A percentile compares a stretch with the other conserved stretches of the same genome.
These are phyloP conservation scores for Verticillium tricorpus DNA, from an alignment of 2,329 filamentous ascomycete species.

Conservation along the genomic window DNA sequence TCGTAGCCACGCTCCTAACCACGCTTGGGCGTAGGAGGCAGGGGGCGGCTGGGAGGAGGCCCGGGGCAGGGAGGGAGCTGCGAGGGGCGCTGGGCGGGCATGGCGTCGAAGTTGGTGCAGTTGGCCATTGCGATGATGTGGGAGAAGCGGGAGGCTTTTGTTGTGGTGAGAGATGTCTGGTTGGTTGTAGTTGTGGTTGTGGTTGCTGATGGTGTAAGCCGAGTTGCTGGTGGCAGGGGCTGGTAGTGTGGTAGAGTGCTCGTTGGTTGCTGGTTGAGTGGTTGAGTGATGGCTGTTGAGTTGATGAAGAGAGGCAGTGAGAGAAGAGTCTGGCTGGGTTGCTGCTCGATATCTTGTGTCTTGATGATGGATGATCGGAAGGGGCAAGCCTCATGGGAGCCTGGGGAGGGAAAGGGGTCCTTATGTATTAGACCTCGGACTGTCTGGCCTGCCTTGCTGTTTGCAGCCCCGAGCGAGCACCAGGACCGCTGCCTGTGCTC, in stretches of 20 bases:
- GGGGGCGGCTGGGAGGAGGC: slow-evolving; percentile 59
- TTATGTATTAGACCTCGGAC: slow-evolving; percentile 12
- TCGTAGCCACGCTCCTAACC: slow-evolving; percentile 30
- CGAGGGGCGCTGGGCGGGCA: slow-evolving; percentile 59
- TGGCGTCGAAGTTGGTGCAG: slow-evolving; percentile 28
- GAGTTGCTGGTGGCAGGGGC: neutral
- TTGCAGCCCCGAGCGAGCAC: neutral
- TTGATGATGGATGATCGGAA: slow-evolving; percentile 3
- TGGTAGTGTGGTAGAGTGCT: neutral
- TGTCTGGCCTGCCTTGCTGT: slow-evolving; percentile 1
- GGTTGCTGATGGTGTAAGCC: neutral
- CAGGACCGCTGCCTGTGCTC: neutral
- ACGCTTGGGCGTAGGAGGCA: slow-evolving; percentile 61
- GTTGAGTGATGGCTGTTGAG: neutral
- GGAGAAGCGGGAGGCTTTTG: slow-evolving; percentile 3
- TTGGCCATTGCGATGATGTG: slow-evolving; percentile 4
- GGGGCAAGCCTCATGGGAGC: neutral
- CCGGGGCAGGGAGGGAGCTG: slow-evolving; percentile 65
- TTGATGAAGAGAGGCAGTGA: neutral
- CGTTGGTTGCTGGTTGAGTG: neutral
- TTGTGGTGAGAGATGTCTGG: slow-evolving; percentile 3
- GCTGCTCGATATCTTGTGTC: slow-evolving; percentile 6
- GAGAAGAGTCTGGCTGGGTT: slow-evolving; percentile 4
- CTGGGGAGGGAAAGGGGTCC: slow-evolving; percentile 11
- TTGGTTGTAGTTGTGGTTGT: slow-evolving; percentile 1